These are phyloP conservation scores for Calonectria pseudoreteaudii DNA, from an alignment of 2,329 filamentous ascomycete species.

Conservation along the genomic window DNA sequence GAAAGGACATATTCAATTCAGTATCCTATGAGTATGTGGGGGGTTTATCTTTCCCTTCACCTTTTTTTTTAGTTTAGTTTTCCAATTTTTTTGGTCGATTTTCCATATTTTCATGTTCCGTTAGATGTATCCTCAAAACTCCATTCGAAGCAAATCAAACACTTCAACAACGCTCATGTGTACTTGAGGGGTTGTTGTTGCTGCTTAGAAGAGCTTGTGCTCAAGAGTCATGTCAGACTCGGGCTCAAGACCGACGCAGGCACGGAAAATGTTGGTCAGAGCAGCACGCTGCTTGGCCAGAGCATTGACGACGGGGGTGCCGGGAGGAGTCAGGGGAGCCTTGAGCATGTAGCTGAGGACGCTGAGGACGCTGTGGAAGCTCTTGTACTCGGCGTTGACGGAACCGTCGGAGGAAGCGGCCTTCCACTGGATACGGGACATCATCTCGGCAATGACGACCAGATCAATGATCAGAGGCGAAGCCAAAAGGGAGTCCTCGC, in stretches of 20 bases:
- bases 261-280: constrained; percentile 98
- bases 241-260: constrained; percentile 94
- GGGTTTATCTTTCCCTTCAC: constrained; percentile 34
- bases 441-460: constrained; percentile 93
- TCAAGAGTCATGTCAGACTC: constrained; percentile 99
- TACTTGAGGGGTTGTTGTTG: neutral
- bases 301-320: constrained; percentile 95
- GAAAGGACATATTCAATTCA: constrained; percentile 40
- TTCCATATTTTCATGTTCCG: constrained; percentile 1
- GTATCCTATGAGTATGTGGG: constrained; percentile 33
- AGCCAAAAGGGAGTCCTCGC: constrained; percentile 96
- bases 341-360: constrained; percentile 99
- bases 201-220: constrained; percentile 88
- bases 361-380: constrained; percentile 97
- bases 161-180: neutral
- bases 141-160: neutral
- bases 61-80: constrained; percentile 31
- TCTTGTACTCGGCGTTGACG: constrained; percentile 78
- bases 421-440: constrained; percentile 98
- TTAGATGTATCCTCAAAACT: neutral
- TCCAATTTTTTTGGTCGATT: constrained; percentile 10
- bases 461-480: constrained; percentile 98
- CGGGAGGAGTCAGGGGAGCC: constrained; percentile 92
- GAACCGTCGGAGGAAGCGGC: constrained; percentile 63
- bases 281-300: constrained; percentile 96